Evolutionary conservation across 2,329 filamentous ascomycete genomes (phyloP), one percentile per base, ranked within the genome.

Genomic region (Chaetomium globosum): DNA sequence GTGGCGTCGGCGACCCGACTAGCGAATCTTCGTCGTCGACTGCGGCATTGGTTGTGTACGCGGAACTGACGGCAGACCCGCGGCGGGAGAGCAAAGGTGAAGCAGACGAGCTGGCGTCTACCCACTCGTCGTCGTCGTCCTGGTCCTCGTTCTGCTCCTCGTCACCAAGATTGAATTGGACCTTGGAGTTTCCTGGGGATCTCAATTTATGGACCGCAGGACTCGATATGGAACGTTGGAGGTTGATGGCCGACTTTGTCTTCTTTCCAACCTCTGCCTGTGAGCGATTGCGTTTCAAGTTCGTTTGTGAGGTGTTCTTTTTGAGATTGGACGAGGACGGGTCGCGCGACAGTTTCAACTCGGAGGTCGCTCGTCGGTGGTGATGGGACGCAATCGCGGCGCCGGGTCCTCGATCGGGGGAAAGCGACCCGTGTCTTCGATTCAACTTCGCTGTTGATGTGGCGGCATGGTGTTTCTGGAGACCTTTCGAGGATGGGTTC

Each of bases 141-240:
- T 75, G 75, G 51, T 75, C 75, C 53, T 78, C 80, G 59, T 78
- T 26, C 4, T 51, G 39, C 28, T 75, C 76, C 73, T 81, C 80
- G 71, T 79, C 82, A 60, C 86, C 87, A 61, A 89, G 80, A 71
- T 88, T 85, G 71, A 89, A 89, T 72, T 87, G 86, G 36, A 89
- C 87, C 68, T 84, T 82, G 30, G 70, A 71, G 43, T 53, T 63
- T n/a, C 64, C 67, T 33, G 66, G 62, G 58, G 76, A 74, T 70
- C 77, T 80, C 67, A 78, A 72, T 70, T 80, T 81, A 71, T 77
- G 75, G 66, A 82, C 79, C 65, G 79, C 77, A 31, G 81, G 82
- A 62, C 84, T 81, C 61, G 83, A 85, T 13, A 80, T 77, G 28
- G 81, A 79, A 64, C 83, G 82, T 73, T 85, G 86, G 58, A 86